These are phyloP conservation scores for Hsuehochloa calcarea DNA, from an alignment of 176 grass and related monocot genomes.

Conservation along the genomic window DNA sequence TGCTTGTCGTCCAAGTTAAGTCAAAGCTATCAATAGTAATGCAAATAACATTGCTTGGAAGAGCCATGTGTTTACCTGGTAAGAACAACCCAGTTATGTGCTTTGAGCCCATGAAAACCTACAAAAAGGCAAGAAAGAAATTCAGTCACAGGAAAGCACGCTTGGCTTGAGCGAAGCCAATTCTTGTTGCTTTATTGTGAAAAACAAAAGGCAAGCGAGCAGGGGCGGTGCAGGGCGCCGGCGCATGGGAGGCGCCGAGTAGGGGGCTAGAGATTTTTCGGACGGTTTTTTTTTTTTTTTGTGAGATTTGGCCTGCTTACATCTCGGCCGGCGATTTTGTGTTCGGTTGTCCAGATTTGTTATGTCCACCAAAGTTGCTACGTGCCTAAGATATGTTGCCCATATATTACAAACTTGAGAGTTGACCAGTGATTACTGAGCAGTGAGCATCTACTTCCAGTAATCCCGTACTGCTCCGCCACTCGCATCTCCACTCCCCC, in stretches of 20 bases:
- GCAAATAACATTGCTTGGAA: neutral
- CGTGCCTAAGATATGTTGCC: too few species aligned
- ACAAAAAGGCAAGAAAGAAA: neutral
- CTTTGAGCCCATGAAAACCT: constrained; percentile 81
- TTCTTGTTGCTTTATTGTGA: neutral
- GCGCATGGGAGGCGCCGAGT: too few species aligned
- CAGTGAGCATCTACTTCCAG: neutral
- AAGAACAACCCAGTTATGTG: constrained; percentile 42
- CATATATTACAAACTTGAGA: too few species aligned
- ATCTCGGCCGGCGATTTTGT: too few species aligned
- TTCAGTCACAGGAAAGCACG: neutral
- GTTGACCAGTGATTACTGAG: too few species aligned
- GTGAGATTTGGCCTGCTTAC: too few species aligned
- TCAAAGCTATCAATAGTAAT: neutral
- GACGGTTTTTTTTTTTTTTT: too few species aligned
- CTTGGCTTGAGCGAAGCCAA: neutral
- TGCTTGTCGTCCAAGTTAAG: neutral
- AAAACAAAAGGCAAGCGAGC: too few species aligned
- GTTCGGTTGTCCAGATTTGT: too few species aligned
- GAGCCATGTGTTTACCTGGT: constrained; percentile 36
- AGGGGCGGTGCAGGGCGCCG: too few species aligned
- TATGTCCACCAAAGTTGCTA: too few species aligned
- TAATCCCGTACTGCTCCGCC: neutral
- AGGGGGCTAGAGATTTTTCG: too few species aligned
- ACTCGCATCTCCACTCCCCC: neutral